Percentiles rank a stretch among this genome's conserved stretches.
Evolutionary conservation across 2,329 filamentous ascomycete genomes (phyloP).

Genomic region (Teratosphaeria pseudoeucalypti): DNA sequence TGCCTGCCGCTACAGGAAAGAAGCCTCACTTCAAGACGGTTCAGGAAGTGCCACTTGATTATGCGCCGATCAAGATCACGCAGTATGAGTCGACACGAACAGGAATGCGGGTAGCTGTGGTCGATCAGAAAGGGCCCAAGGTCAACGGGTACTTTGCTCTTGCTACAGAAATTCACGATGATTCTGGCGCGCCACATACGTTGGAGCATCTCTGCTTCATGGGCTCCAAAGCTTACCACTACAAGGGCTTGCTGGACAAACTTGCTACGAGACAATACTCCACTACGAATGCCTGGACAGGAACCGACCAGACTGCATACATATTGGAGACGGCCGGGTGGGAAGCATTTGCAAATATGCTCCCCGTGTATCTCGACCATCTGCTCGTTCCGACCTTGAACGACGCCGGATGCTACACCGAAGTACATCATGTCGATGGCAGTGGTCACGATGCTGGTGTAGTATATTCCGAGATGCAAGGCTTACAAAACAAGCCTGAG

Average conservation of each 20-base stretch:
- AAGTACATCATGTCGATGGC: slow-evolving; percentile 92
- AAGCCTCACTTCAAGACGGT: slow-evolving; percentile 64
- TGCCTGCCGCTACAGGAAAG: slow-evolving; percentile 27
- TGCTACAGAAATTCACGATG: slow-evolving; percentile 94
- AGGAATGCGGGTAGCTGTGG: slow-evolving; percentile 87
- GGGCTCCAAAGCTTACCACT: slow-evolving; percentile 84
- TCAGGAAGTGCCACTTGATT: slow-evolving; percentile 79
- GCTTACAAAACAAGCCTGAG: slow-evolving; percentile 69
- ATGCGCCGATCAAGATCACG: slow-evolving; percentile 76
- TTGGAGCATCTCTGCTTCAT: slow-evolving; percentile 45
- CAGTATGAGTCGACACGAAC: slow-evolving; percentile 94
- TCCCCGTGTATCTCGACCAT: slow-evolving; percentile 93
- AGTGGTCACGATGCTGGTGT: slow-evolving; percentile 78
- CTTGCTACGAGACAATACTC: slow-evolving; percentile 89
- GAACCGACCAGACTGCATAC: slow-evolving; percentile 92
- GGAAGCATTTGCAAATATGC: slow-evolving; percentile 90
- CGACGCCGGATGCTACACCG: slow-evolving; percentile 85
- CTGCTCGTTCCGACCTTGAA: slow-evolving; percentile 84
- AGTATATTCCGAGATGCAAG: slow-evolving; percentile 99
- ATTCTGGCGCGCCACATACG: slow-evolving; percentile 70
- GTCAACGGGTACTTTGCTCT: slow-evolving; percentile 89
- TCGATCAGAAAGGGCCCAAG: slow-evolving; percentile 89
- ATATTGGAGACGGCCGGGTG: slow-evolving; percentile 91
- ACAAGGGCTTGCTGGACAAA: slow-evolving; percentile 92
- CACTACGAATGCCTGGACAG: slow-evolving; percentile 92